phyloP scores from a whole-genome alignment of 257 asterid genomes.

The Solanum virginianum region DNA sequence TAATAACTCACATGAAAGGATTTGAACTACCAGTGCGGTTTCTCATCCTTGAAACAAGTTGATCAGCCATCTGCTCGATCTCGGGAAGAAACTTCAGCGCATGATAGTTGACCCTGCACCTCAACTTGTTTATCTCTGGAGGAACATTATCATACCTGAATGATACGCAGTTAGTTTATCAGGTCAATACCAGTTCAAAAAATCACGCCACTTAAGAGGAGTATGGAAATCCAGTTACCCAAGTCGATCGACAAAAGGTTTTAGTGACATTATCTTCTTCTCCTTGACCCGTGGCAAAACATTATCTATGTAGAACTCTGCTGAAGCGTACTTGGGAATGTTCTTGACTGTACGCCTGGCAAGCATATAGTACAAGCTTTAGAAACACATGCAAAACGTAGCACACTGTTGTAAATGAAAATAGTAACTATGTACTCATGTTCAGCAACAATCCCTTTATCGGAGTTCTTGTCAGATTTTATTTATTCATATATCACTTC shows the following conservation, averaged over 20 bases:
- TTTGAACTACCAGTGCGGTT: conserved; percentile 77
- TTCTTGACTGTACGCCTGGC: conserved; percentile 91
- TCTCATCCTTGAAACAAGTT: conserved; percentile 92
- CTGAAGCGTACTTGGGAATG: conserved; percentile 98
- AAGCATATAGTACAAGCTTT: conserved; percentile 12
- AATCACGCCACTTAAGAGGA: background rate
- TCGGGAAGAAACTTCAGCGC: conserved; percentile 95
- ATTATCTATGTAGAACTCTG: conserved; percentile 93
- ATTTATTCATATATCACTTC: background rate
- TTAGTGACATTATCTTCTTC: conserved; percentile 93
- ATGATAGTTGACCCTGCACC: conserved; percentile 98
- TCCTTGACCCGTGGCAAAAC: conserved; percentile 91
- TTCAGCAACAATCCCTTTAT: background rate
- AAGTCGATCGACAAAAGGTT: conserved; percentile 96
- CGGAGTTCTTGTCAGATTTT: background rate
- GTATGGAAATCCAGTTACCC: conserved; percentile 53
- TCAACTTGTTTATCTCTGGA: conserved; percentile 83
- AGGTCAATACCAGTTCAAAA: background rate
- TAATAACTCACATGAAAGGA: conserved; percentile 76
- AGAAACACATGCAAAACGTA: conserved; percentile 9
- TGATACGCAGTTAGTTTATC: background rate
- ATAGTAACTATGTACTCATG: background rate
- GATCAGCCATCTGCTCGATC: conserved; percentile 92
- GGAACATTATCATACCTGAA: conserved; percentile 95
- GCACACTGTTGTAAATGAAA: background rate